Evolutionary conservation across 1,139 yeast genomes (phyloP), one percentile per base, ranked within the genome.

Genomic region (Candida sp.): DNA sequence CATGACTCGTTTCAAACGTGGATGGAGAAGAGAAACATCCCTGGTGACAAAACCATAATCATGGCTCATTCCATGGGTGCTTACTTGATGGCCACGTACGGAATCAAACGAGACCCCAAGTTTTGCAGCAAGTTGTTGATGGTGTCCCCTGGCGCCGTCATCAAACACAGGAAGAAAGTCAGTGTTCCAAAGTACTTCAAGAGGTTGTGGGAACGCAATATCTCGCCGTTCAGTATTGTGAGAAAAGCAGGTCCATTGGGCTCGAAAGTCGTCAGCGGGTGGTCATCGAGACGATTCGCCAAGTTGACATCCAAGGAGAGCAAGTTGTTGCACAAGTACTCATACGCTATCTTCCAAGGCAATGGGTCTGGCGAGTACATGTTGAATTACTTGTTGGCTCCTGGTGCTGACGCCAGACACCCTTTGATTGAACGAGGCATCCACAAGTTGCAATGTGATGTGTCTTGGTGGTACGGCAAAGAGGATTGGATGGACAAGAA

Each of bases 301-400:
- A 78, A 81, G 35, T 63, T 84, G 27, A 60, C 67, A 0, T 56
- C 57, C 28, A 58, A 62, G n/a, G 85, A 80, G 52, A 72, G 75
- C 46, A 64, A 62, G 7, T 62, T 73, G 9, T 68, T 88, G 52
- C 96, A 88, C 61, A 76, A 75, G 58, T 88, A 88, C 61, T 74
- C 90, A 0, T 88, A 88, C 62, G 83, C 84, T 3, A 87, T 88
- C 7, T 88, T 88, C 67, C 87, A 84, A 60, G 81, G 85, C 26
- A 80, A 76, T 3, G 96, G 94, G 0, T 84, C 88, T 1, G 94
- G 94, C 3, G 96, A 88, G 65, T 88, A 88, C 63, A 81, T 87
- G 81, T 70, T 88, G 56, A 85, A 86, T 55, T 86, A 81, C 62
- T 71, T 86, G 12, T 67, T 88, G 27, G 86, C 86, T 1, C 90